These are phyloP conservation scores for Athelia sp. DNA, from an alignment of 1,284 basidiomycete genomes.

Conservation along the genomic window DNA sequence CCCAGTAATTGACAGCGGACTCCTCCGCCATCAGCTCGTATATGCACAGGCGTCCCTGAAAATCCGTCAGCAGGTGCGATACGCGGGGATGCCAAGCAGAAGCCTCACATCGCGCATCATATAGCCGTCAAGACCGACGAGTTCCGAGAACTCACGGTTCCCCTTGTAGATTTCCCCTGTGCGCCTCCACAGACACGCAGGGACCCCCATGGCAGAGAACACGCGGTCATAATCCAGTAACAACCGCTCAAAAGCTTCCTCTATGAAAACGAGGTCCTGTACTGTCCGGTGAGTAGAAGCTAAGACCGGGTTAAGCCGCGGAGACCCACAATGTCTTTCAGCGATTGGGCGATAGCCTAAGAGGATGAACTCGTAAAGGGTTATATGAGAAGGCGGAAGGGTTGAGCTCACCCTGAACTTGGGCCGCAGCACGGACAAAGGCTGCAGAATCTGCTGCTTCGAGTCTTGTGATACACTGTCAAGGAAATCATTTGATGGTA, in stretches of 20 bases:
- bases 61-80: slow-evolving; percentile 4
- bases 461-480: slow-evolving; percentile 82
- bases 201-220: slow-evolving; percentile 94
- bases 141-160: slow-evolving; percentile 90
- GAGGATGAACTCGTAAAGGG: neutral
- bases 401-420: slow-evolving; percentile 73
- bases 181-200: slow-evolving; percentile 93
- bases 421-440: slow-evolving; percentile 85
- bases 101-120: slow-evolving; percentile 71
- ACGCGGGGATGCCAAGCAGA: slow-evolving; percentile 21
- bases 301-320: slow-evolving; percentile 1
- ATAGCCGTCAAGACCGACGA: slow-evolving; percentile 80
- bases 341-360: slow-evolving; percentile 82
- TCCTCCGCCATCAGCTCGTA: slow-evolving; percentile 98
- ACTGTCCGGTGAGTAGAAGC: slow-evolving; percentile 7
- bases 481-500: slow-evolving; percentile 1
- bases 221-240: slow-evolving; percentile 95
- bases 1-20: slow-evolving; percentile 96
- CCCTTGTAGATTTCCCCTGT: slow-evolving; percentile 99
- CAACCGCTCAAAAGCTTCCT: slow-evolving; percentile 95
- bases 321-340: slow-evolving; percentile 75
- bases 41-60: slow-evolving; percentile 85
- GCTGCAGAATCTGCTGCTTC: slow-evolving; percentile 86
- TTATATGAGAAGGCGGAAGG: neutral
- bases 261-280: slow-evolving; percentile 93